A percentile compares a stretch with the other conserved stretches of the same genome.
Evolutionary conservation across 345 rosid species (phyloP).

Genomic region (Dovyalis caffra): DNA sequence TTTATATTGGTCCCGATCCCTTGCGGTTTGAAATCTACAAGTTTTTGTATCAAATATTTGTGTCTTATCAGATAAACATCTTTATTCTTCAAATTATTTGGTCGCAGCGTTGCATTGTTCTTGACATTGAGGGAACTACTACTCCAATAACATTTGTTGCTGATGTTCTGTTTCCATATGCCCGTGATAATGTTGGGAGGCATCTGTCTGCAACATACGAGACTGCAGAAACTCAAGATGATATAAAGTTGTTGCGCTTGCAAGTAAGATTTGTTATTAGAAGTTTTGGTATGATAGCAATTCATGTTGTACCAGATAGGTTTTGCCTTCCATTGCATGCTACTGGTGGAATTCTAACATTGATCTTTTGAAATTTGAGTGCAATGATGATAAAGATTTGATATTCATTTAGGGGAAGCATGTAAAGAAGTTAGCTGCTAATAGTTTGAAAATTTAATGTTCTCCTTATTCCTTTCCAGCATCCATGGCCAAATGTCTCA

Average conservation of each 20-base stretch:
- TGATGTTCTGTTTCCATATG: constrained; percentile 91
- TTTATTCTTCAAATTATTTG: constrained; percentile 23
- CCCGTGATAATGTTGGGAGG: constrained; percentile 80
- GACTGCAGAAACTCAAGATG: constrained; percentile 75
- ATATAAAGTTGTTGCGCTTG: constrained; percentile 62
- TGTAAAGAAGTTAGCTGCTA: not conserved
- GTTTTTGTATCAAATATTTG: not conserved
- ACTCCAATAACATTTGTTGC: constrained; percentile 92
- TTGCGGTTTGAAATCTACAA: not conserved
- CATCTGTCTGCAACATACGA: constrained; percentile 69
- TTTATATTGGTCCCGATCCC: not conserved
- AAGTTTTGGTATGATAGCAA: not conserved
- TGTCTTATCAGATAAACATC: not conserved
- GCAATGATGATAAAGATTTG: not conserved
- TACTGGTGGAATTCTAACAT: not conserved
- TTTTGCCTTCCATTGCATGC: constrained; percentile 3
- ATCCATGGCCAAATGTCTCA: not conserved
- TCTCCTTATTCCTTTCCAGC: not conserved
- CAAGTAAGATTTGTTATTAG: constrained; percentile 51
- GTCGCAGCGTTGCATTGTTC: constrained; percentile 77
- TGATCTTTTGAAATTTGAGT: not conserved
- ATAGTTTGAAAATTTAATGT: not conserved
- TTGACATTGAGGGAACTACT: constrained; percentile 97
- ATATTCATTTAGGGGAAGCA: not conserved
- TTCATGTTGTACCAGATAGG: not conserved